phyloP scores from a whole-genome alignment of 306 rosid genomes.

The Rubus parviflorus region DNA sequence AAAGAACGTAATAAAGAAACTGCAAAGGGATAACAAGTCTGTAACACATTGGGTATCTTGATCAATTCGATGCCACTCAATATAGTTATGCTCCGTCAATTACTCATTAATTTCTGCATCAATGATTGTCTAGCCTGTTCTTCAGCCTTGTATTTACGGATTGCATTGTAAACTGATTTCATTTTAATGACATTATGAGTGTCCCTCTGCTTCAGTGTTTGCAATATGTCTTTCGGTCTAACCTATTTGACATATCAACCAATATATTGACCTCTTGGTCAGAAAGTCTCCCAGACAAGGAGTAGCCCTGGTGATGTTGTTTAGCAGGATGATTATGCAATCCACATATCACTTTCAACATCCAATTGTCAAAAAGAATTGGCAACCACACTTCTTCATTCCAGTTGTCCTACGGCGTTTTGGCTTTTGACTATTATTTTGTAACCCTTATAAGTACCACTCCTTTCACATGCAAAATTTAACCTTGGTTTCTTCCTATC shows the following conservation, averaged over 20 bases:
- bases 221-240: background rate
- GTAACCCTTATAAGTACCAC: background rate
- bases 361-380: background rate
- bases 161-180: background rate
- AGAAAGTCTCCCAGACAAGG: background rate
- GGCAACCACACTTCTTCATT: background rate
- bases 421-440: background rate
- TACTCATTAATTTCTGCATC: background rate
- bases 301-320: background rate
- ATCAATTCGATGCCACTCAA: background rate
- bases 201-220: background rate
- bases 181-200: background rate
- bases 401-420: background rate
- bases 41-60: background rate
- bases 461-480: background rate
- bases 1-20: background rate
- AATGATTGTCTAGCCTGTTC: background rate
- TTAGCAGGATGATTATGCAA: background rate
- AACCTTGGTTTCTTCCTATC: background rate
- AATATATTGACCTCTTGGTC: background rate
- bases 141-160: background rate
- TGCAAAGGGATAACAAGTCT: background rate
- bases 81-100: background rate
- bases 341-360: background rate
- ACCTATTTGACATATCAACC: background rate